Evolutionary conservation across 176 grass and related monocot genomes (phyloP).

Genomic region (Oryza longistaminata): DNA sequence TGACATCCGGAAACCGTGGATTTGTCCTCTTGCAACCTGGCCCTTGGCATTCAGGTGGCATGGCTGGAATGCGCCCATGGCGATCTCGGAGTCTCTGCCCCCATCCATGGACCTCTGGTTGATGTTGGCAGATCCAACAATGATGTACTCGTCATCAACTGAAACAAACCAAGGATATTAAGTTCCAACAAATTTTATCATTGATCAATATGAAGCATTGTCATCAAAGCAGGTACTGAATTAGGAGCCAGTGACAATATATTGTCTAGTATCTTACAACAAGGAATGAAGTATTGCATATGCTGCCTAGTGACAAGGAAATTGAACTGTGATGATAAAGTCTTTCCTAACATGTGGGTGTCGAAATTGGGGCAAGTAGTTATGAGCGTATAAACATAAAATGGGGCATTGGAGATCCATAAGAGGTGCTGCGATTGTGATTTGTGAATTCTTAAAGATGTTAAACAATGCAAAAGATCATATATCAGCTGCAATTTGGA

Average conservation of each 20-base stretch:
- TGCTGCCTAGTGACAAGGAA: neutral
- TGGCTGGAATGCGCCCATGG: constrained; percentile 78
- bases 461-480: neutral
- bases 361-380: neutral
- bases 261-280: neutral
- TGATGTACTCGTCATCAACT: constrained; percentile 96
- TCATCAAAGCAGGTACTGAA: constrained; percentile 13
- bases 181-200: neutral
- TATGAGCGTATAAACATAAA: neutral
- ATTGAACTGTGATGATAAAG: neutral
- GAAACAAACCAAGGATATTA: constrained; percentile 31
- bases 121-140: constrained; percentile 88
- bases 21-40: constrained; percentile 67
- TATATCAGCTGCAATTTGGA: neutral
- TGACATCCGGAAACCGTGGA: constrained; percentile 86
- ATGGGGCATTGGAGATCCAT: neutral
- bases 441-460: neutral
- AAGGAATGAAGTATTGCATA: neutral
- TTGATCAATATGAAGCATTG: constrained; percentile 10
- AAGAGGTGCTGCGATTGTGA: neutral
- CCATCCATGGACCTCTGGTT: constrained; percentile 96
- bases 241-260: neutral
- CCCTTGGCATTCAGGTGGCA: constrained; percentile 55
- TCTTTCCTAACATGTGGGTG: neutral
- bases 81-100: constrained; percentile 83